Evolutionary conservation across 495 filamentous ascomycete genomes (phyloP).

Genomic region (Trichodelitschia bisporula): DNA sequence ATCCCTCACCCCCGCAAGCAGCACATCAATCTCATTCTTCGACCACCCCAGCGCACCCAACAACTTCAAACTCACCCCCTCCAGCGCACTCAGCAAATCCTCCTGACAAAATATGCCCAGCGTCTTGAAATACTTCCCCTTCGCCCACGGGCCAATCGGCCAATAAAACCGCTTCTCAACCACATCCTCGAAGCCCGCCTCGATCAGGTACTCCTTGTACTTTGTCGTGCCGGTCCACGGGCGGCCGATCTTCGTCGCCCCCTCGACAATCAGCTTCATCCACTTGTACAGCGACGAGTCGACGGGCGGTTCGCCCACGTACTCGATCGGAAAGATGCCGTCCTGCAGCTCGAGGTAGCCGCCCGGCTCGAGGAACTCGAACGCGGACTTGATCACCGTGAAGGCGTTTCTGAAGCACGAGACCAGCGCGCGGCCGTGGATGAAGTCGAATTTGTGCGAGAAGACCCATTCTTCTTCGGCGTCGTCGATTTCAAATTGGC

Average conservation of each 20-base stretch:
- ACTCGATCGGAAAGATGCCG: constrained; percentile 2
- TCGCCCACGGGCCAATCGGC: constrained; percentile 7
- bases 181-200: constrained; percentile 6
- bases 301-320: constrained; percentile 1
- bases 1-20: constrained; percentile 3
- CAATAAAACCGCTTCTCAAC: constrained; percentile 4
- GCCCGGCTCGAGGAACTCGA: constrained; percentile 2
- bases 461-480: constrained; percentile 5
- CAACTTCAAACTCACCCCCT: constrained; percentile 6
- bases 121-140: constrained; percentile 7
- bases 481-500: constrained; percentile 6
- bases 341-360: constrained; percentile 7
- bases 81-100: constrained; percentile 2
- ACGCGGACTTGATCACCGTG: constrained; percentile 3
- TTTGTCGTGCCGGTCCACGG: constrained; percentile 2
- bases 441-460: constrained; percentile 5
- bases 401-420: constrained; percentile 2
- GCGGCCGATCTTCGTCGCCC: constrained; percentile 1
- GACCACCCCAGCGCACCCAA: constrained; percentile 6
- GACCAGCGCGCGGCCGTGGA: constrained; percentile 6
- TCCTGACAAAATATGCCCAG: constrained; percentile 4
- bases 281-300: neutral
- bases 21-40: constrained; percentile 7
- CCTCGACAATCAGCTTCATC: neutral
- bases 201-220: constrained; percentile 4